Evolutionary conservation across 2,329 filamentous ascomycete species (phyloP).

Genomic region (Colletotrichum karsti): DNA sequence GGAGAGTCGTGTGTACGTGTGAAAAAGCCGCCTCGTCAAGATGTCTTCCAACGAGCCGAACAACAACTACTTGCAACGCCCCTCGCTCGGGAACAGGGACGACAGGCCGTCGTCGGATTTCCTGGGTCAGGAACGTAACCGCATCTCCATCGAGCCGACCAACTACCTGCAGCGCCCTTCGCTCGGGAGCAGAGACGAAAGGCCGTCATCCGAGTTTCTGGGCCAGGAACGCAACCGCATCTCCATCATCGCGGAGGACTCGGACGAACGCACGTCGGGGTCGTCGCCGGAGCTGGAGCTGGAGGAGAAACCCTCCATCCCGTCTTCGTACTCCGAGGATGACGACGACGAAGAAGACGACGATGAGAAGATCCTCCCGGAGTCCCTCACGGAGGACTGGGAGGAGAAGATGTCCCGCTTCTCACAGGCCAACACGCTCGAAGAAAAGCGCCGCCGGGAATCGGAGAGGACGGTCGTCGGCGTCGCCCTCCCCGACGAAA

Average conservation of each 20-base stretch:
- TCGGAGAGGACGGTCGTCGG: not conserved
- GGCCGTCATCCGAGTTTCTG: conserved; percentile 14
- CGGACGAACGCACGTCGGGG: not conserved
- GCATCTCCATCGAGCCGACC: conserved; percentile 14
- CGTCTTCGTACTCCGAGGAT: not conserved
- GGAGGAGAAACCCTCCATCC: not conserved
- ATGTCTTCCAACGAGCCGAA: not conserved
- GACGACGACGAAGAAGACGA: not conserved
- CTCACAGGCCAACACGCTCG: not conserved
- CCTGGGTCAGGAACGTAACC: conserved; percentile 8
- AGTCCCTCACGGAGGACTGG: conserved; percentile 9
- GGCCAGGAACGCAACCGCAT: conserved; percentile 11
- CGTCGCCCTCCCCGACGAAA: not conserved
- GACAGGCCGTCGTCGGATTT: conserved; percentile 15
- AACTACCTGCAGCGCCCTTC: not conserved
- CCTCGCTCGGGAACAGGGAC: not conserved
- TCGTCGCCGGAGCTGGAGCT: not conserved
- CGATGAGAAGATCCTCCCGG: not conserved
- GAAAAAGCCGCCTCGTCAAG: too few species aligned
- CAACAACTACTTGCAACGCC: too few species aligned
- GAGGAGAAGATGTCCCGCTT: not conserved
- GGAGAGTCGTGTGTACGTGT: too few species aligned
- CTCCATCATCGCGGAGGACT: not conserved
- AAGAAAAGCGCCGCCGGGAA: not conserved
- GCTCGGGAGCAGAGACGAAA: not conserved